Conservation (phyloP, 1,284 basidiomycete species). For the Ceratobasidium theobromae region DNA sequence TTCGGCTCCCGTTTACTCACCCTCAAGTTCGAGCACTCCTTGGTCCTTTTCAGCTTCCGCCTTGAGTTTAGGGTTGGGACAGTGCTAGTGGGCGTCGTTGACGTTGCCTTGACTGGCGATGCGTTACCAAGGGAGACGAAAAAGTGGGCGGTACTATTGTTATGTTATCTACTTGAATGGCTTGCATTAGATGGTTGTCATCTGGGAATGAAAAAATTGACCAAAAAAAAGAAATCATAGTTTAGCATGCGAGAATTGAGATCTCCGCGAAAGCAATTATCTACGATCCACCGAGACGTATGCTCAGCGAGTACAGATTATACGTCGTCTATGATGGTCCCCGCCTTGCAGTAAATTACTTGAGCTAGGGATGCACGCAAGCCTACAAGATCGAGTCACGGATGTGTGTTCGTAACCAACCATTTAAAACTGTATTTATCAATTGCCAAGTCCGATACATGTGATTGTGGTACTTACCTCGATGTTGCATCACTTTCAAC, state of each 20-base stretch:
- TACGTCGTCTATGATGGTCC: constrained; percentile 56
- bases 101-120: constrained; percentile 54
- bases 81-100: constrained; percentile 49
- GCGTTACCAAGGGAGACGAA: constrained; percentile 45
- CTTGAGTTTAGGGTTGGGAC: constrained; percentile 38
- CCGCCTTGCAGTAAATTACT: constrained; percentile 73
- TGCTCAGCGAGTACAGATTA: constrained; percentile 45
- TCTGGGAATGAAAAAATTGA: neutral
- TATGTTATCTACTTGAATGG: constrained; percentile 44
- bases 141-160: constrained; percentile 45
- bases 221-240: constrained; percentile 46
- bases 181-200: neutral
- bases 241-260: constrained; percentile 45
- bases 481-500: too few species aligned
- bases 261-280: constrained; percentile 45
- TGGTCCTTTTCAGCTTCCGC: constrained; percentile 43
- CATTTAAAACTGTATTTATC: too few species aligned
- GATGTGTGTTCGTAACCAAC: too few species aligned
- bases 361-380: constrained; percentile 79
- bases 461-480: too few species aligned
- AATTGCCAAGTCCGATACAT: too few species aligned
- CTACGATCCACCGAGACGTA: constrained; percentile 48
- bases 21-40: constrained; percentile 46
- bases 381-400: too few species aligned
- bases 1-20: constrained; percentile 38